Evolutionary conservation across 352 stramenopile genomes (phyloP).

Genomic region (Elongisporangium senticosum): DNA sequence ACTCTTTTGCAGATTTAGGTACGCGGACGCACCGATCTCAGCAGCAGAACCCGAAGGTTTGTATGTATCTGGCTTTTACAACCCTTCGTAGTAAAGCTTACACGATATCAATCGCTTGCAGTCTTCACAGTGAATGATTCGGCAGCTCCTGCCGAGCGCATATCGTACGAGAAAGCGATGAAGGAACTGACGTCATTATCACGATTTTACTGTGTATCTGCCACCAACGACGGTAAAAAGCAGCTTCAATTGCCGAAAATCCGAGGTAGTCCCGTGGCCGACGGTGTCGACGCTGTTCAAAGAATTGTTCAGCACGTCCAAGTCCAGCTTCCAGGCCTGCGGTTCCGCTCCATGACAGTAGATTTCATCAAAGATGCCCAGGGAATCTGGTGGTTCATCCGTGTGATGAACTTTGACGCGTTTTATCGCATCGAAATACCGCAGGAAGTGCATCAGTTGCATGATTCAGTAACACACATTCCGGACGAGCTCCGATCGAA

Average conservation of each 20-base stretch:
- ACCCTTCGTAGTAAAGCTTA: background rate
- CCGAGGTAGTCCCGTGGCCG: conserved; percentile 41
- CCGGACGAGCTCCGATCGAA: conserved; percentile 36
- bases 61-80: background rate
- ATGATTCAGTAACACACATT: conserved; percentile 42
- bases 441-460: conserved; percentile 15
- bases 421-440: conserved; percentile 28
- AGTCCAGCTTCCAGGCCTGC: conserved; percentile 48
- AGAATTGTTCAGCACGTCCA: conserved; percentile 64
- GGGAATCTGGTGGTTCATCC: conserved; percentile 67
- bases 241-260: conserved; percentile 43
- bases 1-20: background rate
- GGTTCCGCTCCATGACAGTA: conserved; percentile 42
- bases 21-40: conserved; percentile 2
- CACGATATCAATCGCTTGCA: background rate
- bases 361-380: conserved; percentile 68
- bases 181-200: conserved; percentile 16
- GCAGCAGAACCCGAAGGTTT: conserved; percentile 1
- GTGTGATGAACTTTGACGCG: conserved; percentile 49
- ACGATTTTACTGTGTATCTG: conserved; percentile 33
- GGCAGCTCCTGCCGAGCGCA: conserved; percentile 15
- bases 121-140: background rate
- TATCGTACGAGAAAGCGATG: conserved; percentile 23
- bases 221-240: conserved; percentile 25
- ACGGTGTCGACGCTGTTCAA: conserved; percentile 39